Percentiles rank a stretch among this genome's conserved stretches.
phyloP scores from a whole-genome alignment of 73 alveolate genomes.

The Paramecium biaurelia region DNA sequence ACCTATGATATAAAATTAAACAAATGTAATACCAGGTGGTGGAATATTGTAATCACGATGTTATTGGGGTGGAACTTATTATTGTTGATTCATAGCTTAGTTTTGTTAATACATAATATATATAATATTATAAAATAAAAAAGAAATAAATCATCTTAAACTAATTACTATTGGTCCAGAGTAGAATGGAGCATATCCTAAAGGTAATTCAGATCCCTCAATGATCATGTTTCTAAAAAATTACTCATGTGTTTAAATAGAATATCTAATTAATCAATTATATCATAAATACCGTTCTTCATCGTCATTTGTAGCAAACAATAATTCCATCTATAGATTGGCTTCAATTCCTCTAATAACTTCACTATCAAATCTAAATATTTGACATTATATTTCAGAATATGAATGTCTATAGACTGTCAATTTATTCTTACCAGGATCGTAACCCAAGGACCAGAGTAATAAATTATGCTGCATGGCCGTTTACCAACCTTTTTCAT shows the following conservation, averaged over 20 bases:
- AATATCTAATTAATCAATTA: background rate
- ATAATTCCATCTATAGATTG: conserved; percentile 24
- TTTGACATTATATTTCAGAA: conserved; percentile 12
- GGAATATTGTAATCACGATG: conserved; percentile 19
- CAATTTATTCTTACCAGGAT: conserved; percentile 47
- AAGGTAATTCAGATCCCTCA: conserved; percentile 53
- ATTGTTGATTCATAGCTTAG: background rate
- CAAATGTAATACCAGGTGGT: background rate
- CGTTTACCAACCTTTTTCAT: conserved; percentile 39
- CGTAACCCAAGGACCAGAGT: conserved; percentile 47
- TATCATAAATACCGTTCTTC: conserved; percentile 16
- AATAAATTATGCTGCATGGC: conserved; percentile 37
- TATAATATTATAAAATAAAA: background rate
- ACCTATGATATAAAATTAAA: background rate
- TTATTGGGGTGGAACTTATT: background rate
- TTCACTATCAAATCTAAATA: conserved; percentile 38
- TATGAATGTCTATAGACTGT: background rate
- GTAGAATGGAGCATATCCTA: conserved; percentile 65
- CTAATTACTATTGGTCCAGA: conserved; percentile 61
- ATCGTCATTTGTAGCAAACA: conserved; percentile 51
- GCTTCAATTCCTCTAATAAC: conserved; percentile 56
- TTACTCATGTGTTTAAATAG: conserved; percentile 58
- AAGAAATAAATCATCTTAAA: conserved; percentile 3
- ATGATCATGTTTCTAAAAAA: conserved; percentile 59
- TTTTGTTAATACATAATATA: background rate